phyloP scores from a whole-genome alignment of 192 early-diverging fungal species.

The Dispira parvispora region DNA sequence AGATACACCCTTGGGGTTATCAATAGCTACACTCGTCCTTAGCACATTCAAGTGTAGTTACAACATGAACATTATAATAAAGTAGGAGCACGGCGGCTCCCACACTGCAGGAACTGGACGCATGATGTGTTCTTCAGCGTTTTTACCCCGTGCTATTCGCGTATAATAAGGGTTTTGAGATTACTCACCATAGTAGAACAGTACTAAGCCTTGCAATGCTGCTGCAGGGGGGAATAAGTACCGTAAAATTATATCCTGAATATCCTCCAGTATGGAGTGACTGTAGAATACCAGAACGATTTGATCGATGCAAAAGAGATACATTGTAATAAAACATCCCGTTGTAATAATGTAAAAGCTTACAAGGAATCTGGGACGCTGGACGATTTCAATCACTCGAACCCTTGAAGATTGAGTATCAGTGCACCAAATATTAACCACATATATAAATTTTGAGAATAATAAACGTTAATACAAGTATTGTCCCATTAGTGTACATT shows the following conservation, averaged over 20 bases:
- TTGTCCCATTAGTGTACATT: too few relatives aligned
- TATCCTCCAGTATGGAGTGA: neutral
- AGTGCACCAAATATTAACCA: neutral
- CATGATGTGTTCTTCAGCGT: too few relatives aligned
- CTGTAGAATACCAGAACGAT: neutral
- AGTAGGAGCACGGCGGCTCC: too few relatives aligned
- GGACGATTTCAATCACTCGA: neutral
- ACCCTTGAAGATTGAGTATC: neutral
- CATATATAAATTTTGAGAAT: too few relatives aligned
- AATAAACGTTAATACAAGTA: too few relatives aligned
- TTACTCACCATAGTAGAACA: conserved; percentile 6
- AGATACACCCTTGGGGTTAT: too few relatives aligned
- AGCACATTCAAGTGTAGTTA: too few relatives aligned
- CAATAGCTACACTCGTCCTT: too few relatives aligned
- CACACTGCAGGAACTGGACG: too few relatives aligned
- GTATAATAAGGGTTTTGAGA: neutral
- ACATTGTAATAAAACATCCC: neutral
- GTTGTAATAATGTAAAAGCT: neutral
- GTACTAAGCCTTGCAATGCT: neutral
- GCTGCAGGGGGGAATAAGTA: neutral
- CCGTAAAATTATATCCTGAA: neutral
- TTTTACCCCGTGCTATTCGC: neutral
- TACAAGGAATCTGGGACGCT: neutral
- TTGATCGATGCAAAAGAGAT: neutral
- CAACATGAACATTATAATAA: too few relatives aligned